phyloP scores from a whole-genome alignment of 2,329 filamentous ascomycete species.

The Rhinocladiella similis region DNA sequence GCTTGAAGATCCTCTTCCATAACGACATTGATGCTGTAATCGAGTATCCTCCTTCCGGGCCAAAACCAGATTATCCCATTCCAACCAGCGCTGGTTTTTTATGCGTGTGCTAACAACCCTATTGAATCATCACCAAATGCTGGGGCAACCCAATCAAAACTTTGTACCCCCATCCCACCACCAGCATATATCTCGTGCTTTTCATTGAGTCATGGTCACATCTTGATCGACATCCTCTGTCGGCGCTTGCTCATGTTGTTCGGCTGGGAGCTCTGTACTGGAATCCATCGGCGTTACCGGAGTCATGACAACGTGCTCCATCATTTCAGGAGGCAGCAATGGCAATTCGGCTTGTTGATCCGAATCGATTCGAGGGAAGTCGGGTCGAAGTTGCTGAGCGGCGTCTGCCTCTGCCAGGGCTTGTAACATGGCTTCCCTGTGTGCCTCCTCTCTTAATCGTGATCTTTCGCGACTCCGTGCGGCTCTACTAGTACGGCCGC shows the following conservation, averaged over 20 bases:
- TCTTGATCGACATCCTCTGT: conserved; percentile 17
- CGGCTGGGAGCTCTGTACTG: conserved; percentile 1
- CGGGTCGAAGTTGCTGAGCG: conserved; percentile 22
- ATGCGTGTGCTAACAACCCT: not conserved
- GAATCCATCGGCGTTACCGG: conserved; percentile 14
- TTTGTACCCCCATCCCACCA: not conserved
- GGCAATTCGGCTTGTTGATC: conserved; percentile 19
- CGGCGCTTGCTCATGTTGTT: not conserved
- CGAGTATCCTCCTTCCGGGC: not conserved
- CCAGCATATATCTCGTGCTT: not conserved
- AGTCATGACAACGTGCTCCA: conserved; percentile 20
- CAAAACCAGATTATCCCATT: not conserved
- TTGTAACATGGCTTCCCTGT: conserved; percentile 24
- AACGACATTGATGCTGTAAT: not conserved
- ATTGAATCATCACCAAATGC: not conserved
- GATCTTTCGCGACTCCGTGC: conserved; percentile 21
- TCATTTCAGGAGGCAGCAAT: conserved; percentile 21
- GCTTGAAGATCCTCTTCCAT: not conserved
- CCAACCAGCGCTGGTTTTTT: not conserved
- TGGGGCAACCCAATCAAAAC: not conserved
- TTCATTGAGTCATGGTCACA: conserved; percentile 29
- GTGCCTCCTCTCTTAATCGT: conserved; percentile 19
- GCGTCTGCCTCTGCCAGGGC: conserved; percentile 25
- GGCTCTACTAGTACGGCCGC: conserved; percentile 12
- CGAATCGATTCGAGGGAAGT: conserved; percentile 11